phyloP scores from a whole-genome alignment of 176 grass and related monocot genomes.

The Melocanna baccifera region DNA sequence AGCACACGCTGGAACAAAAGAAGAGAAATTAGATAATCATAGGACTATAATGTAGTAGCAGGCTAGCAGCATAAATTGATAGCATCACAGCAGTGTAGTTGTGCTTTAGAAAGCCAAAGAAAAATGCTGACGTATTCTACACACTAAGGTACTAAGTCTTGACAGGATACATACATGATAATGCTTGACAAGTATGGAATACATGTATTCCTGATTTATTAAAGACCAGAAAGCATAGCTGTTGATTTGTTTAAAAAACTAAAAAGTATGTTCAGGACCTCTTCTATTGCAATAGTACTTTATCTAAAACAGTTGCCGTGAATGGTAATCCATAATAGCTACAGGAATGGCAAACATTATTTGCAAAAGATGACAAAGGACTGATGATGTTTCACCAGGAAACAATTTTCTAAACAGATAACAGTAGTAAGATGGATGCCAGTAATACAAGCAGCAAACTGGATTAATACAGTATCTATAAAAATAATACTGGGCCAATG shows the following conservation, averaged over 20 bases:
- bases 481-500: background rate
- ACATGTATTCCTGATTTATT: background rate
- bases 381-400: background rate
- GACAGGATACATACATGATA: background rate
- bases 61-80: background rate
- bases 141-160: background rate
- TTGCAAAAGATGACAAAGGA: background rate
- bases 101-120: background rate
- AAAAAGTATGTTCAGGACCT: background rate
- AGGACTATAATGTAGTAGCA: conserved; percentile 11
- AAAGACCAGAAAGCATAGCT: background rate
- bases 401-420: conserved; percentile 23
- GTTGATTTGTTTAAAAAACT: background rate
- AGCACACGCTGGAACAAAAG: conserved; percentile 72
- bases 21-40: conserved; percentile 5
- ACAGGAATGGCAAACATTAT: background rate
- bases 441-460: conserved; percentile 22
- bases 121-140: conserved; percentile 2
- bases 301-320: background rate
- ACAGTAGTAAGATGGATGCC: background rate
- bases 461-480: background rate
- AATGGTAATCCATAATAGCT: background rate
- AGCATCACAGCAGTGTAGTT: background rate
- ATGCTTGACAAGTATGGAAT: background rate
- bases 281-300: background rate